A percentile compares a stretch with the other conserved stretches of the same genome.
phyloP scores from a whole-genome alignment of 2,329 filamentous ascomycete genomes.

The Leptographium radiaticola region DNA sequence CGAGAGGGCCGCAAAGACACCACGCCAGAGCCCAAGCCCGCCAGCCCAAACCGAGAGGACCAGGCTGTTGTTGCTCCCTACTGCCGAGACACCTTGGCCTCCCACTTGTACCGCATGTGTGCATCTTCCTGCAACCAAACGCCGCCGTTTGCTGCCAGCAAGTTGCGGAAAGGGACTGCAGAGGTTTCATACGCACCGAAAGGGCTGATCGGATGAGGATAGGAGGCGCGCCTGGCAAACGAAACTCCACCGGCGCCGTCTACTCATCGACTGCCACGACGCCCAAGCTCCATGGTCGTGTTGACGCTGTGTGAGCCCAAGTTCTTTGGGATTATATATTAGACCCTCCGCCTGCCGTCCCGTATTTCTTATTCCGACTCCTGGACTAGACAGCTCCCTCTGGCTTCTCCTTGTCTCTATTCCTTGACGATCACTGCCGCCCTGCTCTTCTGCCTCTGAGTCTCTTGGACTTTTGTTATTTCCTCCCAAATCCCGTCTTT shows the following conservation, averaged over 20 bases:
- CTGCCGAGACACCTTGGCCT: neutral
- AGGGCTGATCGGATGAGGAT: neutral
- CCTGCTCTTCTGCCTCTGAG: neutral
- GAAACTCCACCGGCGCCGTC: conserved; percentile 1
- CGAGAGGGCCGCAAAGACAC: too few species aligned
- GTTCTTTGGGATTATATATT: conserved; percentile 7
- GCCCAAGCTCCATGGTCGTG: conserved; percentile 1
- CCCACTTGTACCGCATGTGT: neutral
- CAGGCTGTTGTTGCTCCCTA: neutral
- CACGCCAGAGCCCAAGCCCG: neutral
- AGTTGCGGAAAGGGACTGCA: conserved; percentile 7
- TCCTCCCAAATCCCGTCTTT: neutral
- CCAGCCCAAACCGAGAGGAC: neutral
- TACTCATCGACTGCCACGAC: conserved; percentile 10
- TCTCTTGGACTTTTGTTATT: neutral
- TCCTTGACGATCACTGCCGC: neutral
- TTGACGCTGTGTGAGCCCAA: conserved; percentile 8
- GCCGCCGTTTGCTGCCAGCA: neutral
- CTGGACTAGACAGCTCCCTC: neutral
- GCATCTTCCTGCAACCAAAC: neutral
- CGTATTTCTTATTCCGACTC: neutral
- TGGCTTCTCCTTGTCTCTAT: neutral
- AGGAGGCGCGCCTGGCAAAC: conserved; percentile 1
- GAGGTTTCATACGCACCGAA: conserved; percentile 2
- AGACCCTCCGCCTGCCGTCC: conserved; percentile 3